These are phyloP conservation scores for Annulohypoxylon moriforme DNA, from an alignment of 495 filamentous ascomycete genomes.

Conservation along the genomic window DNA sequence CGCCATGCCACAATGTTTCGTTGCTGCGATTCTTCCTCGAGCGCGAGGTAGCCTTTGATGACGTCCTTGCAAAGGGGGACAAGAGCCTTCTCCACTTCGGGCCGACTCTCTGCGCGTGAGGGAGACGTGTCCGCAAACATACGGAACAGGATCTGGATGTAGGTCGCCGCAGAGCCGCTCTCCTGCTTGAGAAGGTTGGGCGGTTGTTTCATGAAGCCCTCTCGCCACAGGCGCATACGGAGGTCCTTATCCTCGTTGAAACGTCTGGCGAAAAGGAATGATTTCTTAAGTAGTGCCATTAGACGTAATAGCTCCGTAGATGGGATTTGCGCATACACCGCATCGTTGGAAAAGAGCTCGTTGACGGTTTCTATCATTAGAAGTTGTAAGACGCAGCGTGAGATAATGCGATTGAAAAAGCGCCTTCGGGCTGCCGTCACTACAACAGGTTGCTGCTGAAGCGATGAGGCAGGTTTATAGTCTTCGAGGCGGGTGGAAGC, in stretches of 20 bases:
- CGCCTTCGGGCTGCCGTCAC: slow-evolving; percentile 93
- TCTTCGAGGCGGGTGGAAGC: slow-evolving; percentile 77
- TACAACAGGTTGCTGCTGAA: slow-evolving; percentile 87
- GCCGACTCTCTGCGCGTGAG: slow-evolving; percentile 80
- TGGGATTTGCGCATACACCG: slow-evolving; percentile 93
- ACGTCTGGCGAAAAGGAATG: slow-evolving; percentile 92
- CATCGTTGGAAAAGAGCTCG: slow-evolving; percentile 96
- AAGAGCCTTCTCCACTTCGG: slow-evolving; percentile 87
- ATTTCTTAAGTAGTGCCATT: slow-evolving; percentile 94
- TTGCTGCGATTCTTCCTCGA: slow-evolving; percentile 95
- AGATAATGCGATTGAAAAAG: slow-evolving; percentile 99
- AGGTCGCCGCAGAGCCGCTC: slow-evolving; percentile 89
- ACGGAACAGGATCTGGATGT: slow-evolving; percentile 90
- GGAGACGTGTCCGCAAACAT: slow-evolving; percentile 94
- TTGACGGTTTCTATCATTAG: slow-evolving; percentile 99
- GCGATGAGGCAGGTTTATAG: slow-evolving; percentile 77
- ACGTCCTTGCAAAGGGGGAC: slow-evolving; percentile 96
- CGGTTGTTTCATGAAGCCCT: slow-evolving; percentile 99
- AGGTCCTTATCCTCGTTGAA: slow-evolving; percentile 98
- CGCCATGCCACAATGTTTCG: slow-evolving; percentile 96
- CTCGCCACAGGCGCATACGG: slow-evolving; percentile 91
- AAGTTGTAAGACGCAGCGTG: slow-evolving; percentile 95
- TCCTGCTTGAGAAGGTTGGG: slow-evolving; percentile 99
- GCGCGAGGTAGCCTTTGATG: slow-evolving; percentile 78
- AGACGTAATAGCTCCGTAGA: slow-evolving; percentile 86